These are phyloP conservation scores for Posidonia oceanica DNA, from an alignment of 116 monocot genomes.

Conservation along the genomic window DNA sequence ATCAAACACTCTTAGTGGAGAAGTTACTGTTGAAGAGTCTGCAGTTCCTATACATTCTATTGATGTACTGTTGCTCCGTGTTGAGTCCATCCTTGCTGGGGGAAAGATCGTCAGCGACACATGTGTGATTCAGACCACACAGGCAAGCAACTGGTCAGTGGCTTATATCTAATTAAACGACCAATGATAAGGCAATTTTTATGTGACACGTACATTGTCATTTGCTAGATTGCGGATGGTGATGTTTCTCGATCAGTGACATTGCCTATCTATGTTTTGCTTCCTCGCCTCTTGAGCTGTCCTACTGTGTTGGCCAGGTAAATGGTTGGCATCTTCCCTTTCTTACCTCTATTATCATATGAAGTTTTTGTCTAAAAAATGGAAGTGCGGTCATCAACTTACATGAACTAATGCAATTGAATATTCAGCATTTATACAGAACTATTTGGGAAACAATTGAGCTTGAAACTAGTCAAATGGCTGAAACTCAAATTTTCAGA, in stretches of 20 bases:
- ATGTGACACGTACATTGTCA: too few relatives aligned
- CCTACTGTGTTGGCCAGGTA: constrained; percentile 32
- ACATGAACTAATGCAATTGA: too few relatives aligned
- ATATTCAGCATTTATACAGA: too few relatives aligned
- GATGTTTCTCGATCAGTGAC: constrained; percentile 29
- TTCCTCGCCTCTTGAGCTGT: constrained; percentile 41
- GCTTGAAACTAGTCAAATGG: too few relatives aligned
- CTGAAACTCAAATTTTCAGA: too few relatives aligned
- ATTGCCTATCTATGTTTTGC: constrained; percentile 39
- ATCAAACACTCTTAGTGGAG: constrained; percentile 26
- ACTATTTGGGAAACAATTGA: too few relatives aligned
- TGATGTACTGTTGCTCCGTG: constrained; percentile 33
- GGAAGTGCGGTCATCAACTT: too few relatives aligned
- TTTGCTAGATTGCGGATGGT: constrained; percentile 29
- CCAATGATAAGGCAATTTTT: too few relatives aligned
- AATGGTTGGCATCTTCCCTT: background rate
- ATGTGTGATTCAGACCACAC: background rate
- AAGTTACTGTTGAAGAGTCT: constrained; percentile 34
- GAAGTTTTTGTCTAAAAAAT: too few relatives aligned
- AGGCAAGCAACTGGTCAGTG: too few relatives aligned
- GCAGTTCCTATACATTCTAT: constrained; percentile 39
- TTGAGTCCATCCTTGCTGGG: constrained; percentile 40
- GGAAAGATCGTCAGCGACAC: constrained; percentile 31
- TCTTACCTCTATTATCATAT: too few relatives aligned
- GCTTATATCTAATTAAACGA: too few relatives aligned